Conservation (phyloP, 2,329 filamentous ascomycete species). For the Thermothelomyces thermophilus region DNA sequence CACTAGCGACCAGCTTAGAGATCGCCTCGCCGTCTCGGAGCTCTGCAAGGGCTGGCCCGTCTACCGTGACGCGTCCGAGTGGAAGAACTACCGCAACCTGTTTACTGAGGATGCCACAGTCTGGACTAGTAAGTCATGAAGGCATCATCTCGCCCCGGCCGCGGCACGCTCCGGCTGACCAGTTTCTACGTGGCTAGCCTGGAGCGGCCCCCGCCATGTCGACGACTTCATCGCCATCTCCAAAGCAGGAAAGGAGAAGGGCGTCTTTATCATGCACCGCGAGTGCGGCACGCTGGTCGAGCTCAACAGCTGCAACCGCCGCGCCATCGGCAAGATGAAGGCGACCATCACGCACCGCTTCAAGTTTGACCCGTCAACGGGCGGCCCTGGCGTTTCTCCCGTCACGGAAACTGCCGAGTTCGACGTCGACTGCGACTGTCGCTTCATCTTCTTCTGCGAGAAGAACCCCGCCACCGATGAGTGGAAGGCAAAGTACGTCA, state of each 20-base stretch:
- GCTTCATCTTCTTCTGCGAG: slow-evolving; percentile 43
- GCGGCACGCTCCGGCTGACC: not conserved
- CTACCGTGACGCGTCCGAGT: slow-evolving; percentile 47
- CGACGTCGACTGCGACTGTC: slow-evolving; percentile 46
- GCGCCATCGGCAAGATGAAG: slow-evolving; percentile 48
- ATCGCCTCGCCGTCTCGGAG: slow-evolving; percentile 42
- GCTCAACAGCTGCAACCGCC: slow-evolving; percentile 32
- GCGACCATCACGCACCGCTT: slow-evolving; percentile 49
- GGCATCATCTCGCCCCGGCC: not conserved
- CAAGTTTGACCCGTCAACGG: slow-evolving; percentile 16
- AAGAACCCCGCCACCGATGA: slow-evolving; percentile 23
- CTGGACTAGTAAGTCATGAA: slow-evolving; percentile 40
- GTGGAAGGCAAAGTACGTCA: slow-evolving; percentile 41
- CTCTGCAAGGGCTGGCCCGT: slow-evolving; percentile 50
- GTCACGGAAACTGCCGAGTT: slow-evolving; percentile 30
- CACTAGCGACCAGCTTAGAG: slow-evolving; percentile 33
- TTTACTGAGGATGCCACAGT: slow-evolving; percentile 42
- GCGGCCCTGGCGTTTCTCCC: not conserved
- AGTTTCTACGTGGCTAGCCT: slow-evolving; percentile 33
- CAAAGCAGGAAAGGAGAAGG: slow-evolving; percentile 42
- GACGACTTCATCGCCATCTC: slow-evolving; percentile 45
- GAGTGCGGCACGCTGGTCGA: slow-evolving; percentile 44
- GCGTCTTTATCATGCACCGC: slow-evolving; percentile 52
- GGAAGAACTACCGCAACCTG: slow-evolving; percentile 45
- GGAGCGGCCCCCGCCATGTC: slow-evolving; percentile 37